Conservation (phyloP, 352 stramenopile species). For the Pythium phragmiticola region DNA sequence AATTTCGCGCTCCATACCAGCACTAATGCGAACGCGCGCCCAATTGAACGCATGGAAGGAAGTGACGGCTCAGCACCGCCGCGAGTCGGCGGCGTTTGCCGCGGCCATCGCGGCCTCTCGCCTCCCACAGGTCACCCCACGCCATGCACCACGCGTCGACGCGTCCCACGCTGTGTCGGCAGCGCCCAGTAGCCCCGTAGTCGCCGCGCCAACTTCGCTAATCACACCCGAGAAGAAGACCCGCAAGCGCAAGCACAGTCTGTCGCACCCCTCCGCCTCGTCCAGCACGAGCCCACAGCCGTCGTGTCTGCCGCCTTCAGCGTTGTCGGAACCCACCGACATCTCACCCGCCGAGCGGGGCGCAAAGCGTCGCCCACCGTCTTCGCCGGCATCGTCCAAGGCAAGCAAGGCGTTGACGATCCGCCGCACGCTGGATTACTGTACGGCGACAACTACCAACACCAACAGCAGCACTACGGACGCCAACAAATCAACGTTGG, state of each 20-base stretch:
- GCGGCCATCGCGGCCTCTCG: constrained; percentile 22
- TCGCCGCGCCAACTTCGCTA: not conserved
- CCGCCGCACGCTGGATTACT: constrained; percentile 26
- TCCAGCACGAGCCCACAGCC: not conserved
- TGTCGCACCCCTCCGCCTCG: not conserved
- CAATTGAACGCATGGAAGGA: constrained; percentile 23
- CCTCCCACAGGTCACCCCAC: not conserved
- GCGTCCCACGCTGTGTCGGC: constrained; percentile 5
- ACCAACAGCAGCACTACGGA: not conserved
- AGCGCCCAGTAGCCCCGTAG: not conserved
- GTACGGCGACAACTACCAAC: constrained; percentile 8
- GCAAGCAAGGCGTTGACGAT: constrained; percentile 11
- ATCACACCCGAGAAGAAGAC: constrained; percentile 17
- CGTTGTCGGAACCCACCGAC: not conserved
- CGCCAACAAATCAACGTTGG: constrained; percentile 22
- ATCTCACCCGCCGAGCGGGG: constrained; percentile 19
- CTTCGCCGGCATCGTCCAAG: not conserved
- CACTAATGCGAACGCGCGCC: constrained; percentile 21
- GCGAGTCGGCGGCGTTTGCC: constrained; percentile 11
- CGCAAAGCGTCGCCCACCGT: constrained; percentile 6
- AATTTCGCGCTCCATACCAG: not conserved
- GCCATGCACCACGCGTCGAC: not conserved
- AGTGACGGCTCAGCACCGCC: constrained; percentile 15
- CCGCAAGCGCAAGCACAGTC: constrained; percentile 19
- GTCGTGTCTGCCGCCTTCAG: not conserved